Conservation (phyloP, 2,329 filamentous ascomycete species). For the Clonostachys rosea region DNA sequence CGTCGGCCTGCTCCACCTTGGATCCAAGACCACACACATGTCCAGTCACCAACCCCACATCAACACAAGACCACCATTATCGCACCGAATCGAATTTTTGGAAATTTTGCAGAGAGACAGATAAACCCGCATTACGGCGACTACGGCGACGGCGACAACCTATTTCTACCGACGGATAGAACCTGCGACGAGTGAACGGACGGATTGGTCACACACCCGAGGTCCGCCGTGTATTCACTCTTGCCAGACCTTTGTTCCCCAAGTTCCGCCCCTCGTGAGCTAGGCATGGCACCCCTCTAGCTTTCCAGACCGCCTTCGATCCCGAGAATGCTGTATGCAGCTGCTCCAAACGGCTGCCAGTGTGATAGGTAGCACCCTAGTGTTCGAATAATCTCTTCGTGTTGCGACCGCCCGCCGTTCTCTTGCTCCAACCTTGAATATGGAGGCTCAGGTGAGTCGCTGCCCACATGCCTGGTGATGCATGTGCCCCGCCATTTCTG, state of each 20-base stretch:
- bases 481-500: not conserved
- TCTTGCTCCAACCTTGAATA: not conserved
- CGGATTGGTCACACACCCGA: no score
- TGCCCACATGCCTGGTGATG: not conserved
- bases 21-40: no score
- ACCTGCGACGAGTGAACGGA: no score
- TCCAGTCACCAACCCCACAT: no score
- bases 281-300: slow-evolving; percentile 4
- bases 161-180: not conserved
- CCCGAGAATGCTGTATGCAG: slow-evolving; percentile 4
- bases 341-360: slow-evolving; percentile 1
- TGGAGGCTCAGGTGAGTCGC: slow-evolving; percentile 4
- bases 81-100: no score
- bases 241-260: not conserved
- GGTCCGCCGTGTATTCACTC: no score
- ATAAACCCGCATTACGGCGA: not conserved
- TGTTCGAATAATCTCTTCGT: not conserved
- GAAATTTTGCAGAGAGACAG: not conserved
- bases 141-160: not conserved
- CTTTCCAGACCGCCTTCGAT: not conserved
- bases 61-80: no score
- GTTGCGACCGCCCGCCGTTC: not conserved
- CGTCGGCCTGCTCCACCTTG: no score
- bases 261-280: slow-evolving; percentile 4
- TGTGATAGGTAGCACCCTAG: slow-evolving; percentile 2